Evolutionary conservation across 192 early-diverging fungal genomes (phyloP), one percentile per base, ranked within the genome.

Genomic region (Podila verticillata): DNA sequence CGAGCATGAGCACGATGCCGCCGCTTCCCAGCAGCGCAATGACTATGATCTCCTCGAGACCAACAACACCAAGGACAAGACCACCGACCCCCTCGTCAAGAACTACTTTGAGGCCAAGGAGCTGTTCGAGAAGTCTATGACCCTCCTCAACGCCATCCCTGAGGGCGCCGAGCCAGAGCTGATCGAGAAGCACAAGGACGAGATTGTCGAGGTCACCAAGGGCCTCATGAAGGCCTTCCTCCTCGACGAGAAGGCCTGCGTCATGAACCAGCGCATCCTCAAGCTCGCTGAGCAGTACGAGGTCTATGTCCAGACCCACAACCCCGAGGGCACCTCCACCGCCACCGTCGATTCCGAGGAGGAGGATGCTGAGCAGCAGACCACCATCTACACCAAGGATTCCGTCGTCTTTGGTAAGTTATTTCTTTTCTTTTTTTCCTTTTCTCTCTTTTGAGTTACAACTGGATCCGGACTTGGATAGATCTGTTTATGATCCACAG

Each of bases 251-350:
- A 88, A 88, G 73, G 89, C 87, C 31, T 85, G 86, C 51, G 80
- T 83, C 48, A 87, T 90, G 86, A 86, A 86, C 59, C 85, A 87
- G 54, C 75, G 89, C 31, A 85, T 90, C 22, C 81, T 90, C 51
- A 85, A 86, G 69, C 83, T 90, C 51, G 89, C 86, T 28, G 87
- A 90, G 65, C 89, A 90, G 72, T 90, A 88, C 32, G 89, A 90
- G 66, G 29, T 68, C 31, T 80, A 80, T 59, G 77, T 80, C 57
- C 77, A 80, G 66, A 72, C 69, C 54, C 48, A 80, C 61, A 80
- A 80, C 57, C 77, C 77, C 48, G 77, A 80, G 61, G 70, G 70
- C 24, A 80, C 77, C 56, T 80, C 77, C 8, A 80, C 77, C 31
- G 62, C 77, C 61, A 80, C 77, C 34, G 77, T 63, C 48, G 77